These are phyloP conservation scores for Cyberlindnera misumaiensis DNA, from an alignment of 805 yeast species.

Conservation along the genomic window DNA sequence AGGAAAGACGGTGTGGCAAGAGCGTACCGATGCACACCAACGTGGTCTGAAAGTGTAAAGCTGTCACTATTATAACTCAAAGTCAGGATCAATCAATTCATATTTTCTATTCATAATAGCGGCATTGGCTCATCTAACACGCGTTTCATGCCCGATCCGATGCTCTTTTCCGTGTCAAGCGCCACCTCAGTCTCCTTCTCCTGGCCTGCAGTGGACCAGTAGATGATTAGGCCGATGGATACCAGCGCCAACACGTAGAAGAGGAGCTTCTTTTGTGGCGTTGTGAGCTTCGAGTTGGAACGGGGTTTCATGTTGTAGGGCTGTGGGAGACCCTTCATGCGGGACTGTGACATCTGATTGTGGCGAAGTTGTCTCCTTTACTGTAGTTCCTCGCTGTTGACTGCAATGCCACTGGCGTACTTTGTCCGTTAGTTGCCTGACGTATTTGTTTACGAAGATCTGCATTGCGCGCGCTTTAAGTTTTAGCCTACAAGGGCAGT, in stretches of 20 bases:
- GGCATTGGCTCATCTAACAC: conserved; percentile 1
- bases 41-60: conserved; percentile 40
- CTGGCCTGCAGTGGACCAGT: conserved; percentile 21
- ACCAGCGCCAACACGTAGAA: conserved; percentile 31
- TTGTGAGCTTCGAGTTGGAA: conserved; percentile 30
- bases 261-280: conserved; percentile 40
- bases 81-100: too few relatives aligned
- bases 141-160: background rate
- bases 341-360: conserved; percentile 23
- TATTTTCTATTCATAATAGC: too few relatives aligned
- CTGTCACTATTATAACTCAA: too few relatives aligned
- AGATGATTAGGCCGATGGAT: conserved; percentile 27
- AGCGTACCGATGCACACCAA: conserved; percentile 65
- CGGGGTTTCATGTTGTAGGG: conserved; percentile 31
- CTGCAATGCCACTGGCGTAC: too few relatives aligned
- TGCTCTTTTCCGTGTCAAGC: conserved; percentile 17
- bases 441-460: too few relatives aligned
- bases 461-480: too few relatives aligned
- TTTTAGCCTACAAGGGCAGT: too few relatives aligned
- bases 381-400: too few relatives aligned
- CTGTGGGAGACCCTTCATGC: conserved; percentile 35
- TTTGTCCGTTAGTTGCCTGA: too few relatives aligned
- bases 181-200: conserved; percentile 17
- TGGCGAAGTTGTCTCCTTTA: too few relatives aligned
- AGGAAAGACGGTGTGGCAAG: conserved; percentile 96